Percentiles rank a stretch among this genome's conserved stretches.
Conservation (phyloP, 1,139 yeast genomes). For the Wickerhamomyces sp. region DNA sequence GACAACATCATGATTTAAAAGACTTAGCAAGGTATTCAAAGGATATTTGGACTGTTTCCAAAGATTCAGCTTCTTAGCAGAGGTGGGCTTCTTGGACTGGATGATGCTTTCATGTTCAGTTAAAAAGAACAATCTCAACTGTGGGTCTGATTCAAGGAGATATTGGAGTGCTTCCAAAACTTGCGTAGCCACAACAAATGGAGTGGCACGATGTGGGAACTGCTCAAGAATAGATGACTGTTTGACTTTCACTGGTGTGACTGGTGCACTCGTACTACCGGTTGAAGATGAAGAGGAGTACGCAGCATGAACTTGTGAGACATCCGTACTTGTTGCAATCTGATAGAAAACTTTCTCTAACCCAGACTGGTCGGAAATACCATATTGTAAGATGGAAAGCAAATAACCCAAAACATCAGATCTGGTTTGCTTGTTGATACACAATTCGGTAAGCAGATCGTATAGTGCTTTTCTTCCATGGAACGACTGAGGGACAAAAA, state of each 20-base stretch:
- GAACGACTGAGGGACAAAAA: slow-evolving; percentile 70
- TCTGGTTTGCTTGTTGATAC: slow-evolving; percentile 75
- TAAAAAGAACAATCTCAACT: slow-evolving; percentile 69
- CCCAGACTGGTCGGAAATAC: slow-evolving; percentile 54
- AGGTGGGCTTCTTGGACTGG: slow-evolving; percentile 36
- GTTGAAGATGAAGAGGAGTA: slow-evolving; percentile 4
- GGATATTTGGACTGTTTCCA: slow-evolving; percentile 57
- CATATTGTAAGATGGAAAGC: slow-evolving; percentile 70
- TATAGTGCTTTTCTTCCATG: slow-evolving; percentile 62
- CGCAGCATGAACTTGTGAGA: slow-evolving; percentile 1
- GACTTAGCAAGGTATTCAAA: slow-evolving; percentile 57
- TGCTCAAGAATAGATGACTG: slow-evolving; percentile 23
- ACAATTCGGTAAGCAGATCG: slow-evolving; percentile 60
- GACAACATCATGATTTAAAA: slow-evolving; percentile 60
- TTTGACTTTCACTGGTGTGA: slow-evolving; percentile 13
- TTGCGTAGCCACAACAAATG: slow-evolving; percentile 70
- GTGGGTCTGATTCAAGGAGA: slow-evolving; percentile 63
- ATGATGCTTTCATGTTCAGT: slow-evolving; percentile 73
- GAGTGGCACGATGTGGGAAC: slow-evolving; percentile 61
- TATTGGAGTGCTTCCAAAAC: slow-evolving; percentile 71
- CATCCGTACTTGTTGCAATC: slow-evolving; percentile 30
- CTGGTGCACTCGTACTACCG: slow-evolving; percentile 24
- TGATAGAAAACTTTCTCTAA: slow-evolving; percentile 63
- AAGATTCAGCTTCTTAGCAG: slow-evolving; percentile 32
- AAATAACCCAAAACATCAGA: slow-evolving; percentile 70